phyloP scores from a whole-genome alignment of 2,329 filamentous ascomycete species.

The Fonsecaea pugnacius region DNA sequence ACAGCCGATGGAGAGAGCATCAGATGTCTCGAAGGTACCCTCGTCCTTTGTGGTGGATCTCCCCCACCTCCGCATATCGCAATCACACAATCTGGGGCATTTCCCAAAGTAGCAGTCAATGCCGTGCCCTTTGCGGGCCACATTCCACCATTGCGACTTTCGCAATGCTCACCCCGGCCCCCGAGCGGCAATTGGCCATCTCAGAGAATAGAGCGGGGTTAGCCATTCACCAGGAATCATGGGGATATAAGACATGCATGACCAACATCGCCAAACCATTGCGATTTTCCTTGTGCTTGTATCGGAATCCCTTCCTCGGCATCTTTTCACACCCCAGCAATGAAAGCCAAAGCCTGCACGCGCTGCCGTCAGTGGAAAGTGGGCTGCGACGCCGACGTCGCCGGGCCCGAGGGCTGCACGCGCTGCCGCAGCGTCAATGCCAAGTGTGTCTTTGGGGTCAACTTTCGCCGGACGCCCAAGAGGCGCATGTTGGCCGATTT shows the following conservation, averaged over 20 bases:
- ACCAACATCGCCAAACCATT: neutral
- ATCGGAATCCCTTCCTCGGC: neutral
- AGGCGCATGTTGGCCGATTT: slow-evolving; percentile 19
- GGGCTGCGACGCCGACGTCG: slow-evolving; percentile 19
- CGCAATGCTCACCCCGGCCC: neutral
- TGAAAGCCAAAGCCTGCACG: slow-evolving; percentile 24
- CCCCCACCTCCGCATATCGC: neutral
- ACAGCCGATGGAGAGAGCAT: neutral
- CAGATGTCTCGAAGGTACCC: neutral
- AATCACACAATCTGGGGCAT: neutral
- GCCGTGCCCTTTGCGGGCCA: too few relatives aligned
- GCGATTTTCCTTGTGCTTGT: neutral
- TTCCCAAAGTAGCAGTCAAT: neutral
- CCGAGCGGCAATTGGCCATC: neutral
- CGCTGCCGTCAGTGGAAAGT: slow-evolving; percentile 28
- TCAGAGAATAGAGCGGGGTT: neutral
- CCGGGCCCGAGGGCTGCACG: slow-evolving; percentile 19
- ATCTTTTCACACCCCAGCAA: neutral
- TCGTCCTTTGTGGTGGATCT: neutral
- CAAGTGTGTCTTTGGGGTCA: slow-evolving; percentile 18
- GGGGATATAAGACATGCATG: neutral
- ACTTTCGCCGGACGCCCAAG: slow-evolving; percentile 23
- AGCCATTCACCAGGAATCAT: neutral
- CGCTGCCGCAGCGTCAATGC: slow-evolving; percentile 15
- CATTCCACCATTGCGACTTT: neutral